A percentile compares a stretch with the other conserved stretches of the same genome.
Conservation (phyloP, 2,329 filamentous ascomycete species). For the Fusarium sp. region DNA sequence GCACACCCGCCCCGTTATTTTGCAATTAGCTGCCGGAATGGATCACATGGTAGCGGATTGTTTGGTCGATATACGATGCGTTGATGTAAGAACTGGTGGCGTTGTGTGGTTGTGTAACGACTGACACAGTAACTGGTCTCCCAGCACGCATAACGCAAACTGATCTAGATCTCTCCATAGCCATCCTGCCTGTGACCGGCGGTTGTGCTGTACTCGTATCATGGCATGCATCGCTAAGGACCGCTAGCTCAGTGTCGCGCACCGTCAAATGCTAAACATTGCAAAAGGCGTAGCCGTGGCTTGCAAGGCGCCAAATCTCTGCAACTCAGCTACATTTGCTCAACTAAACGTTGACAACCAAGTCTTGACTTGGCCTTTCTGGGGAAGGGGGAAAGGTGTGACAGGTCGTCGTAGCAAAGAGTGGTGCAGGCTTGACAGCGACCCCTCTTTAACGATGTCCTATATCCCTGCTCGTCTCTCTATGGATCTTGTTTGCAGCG, state of each 20-base stretch:
- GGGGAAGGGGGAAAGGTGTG: slow-evolving; percentile 3
- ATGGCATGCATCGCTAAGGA: not conserved
- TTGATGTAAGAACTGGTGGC: slow-evolving; percentile 7
- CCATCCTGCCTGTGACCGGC: not conserved
- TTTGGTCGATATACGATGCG: slow-evolving; percentile 21
- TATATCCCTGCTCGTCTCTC: slow-evolving; percentile 17
- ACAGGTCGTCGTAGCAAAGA: slow-evolving; percentile 17
- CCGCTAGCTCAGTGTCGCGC: not conserved
- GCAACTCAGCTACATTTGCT: not conserved
- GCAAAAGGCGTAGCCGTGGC: not conserved
- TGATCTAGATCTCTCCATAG: slow-evolving; percentile 5
- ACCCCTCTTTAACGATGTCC: slow-evolving; percentile 17
- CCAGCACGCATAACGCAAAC: slow-evolving; percentile 5
- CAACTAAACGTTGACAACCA: slow-evolving; percentile 6
- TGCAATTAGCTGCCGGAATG: slow-evolving; percentile 44
- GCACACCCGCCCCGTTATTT: slow-evolving; percentile 20
- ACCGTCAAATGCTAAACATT: not conserved
- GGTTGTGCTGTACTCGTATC: not conserved
- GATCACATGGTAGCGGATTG: slow-evolving; percentile 42
- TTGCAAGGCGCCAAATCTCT: slow-evolving; percentile 3
- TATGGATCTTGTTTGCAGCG: slow-evolving; percentile 39
- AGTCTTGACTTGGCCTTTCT: not conserved
- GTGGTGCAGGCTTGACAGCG: slow-evolving; percentile 34
- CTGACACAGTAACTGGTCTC: slow-evolving; percentile 9
- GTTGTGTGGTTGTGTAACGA: slow-evolving; percentile 10